phyloP scores from a whole-genome alignment of 2,329 filamentous ascomycete genomes.

The Stemphylium beticola region DNA sequence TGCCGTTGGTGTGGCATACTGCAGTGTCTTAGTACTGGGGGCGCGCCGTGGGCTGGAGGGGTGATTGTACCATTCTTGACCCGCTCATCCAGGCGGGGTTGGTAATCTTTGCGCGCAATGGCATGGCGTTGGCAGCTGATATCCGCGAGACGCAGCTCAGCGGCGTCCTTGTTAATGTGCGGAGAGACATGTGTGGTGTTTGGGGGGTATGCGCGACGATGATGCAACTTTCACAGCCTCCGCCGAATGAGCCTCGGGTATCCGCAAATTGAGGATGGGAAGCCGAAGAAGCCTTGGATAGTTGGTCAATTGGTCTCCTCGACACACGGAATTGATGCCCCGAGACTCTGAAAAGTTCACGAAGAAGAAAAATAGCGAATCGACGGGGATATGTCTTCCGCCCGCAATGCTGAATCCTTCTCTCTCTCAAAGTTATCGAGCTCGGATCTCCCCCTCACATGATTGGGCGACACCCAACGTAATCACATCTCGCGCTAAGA shows the following conservation, averaged over 20 bases:
- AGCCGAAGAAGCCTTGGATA: not conserved
- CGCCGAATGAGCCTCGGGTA: conserved; percentile 49
- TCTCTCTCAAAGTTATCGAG: conserved; percentile 9
- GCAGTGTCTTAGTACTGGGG: conserved; percentile 20
- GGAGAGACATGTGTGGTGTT: conserved; percentile 54
- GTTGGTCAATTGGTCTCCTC: not conserved
- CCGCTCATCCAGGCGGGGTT: conserved; percentile 62
- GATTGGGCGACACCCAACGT: conserved; percentile 22
- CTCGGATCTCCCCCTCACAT: conserved; percentile 29
- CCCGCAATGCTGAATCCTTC: conserved; percentile 9
- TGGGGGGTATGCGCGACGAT: conserved; percentile 17
- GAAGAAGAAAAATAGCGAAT: not conserved
- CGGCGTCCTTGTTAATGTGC: conserved; percentile 49
- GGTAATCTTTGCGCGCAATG: conserved; percentile 77
- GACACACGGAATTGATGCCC: not conserved
- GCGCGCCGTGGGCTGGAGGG: conserved; percentile 2
- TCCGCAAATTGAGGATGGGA: conserved; percentile 20
- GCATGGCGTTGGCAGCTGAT: conserved; percentile 63
- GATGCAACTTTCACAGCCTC: conserved; percentile 40
- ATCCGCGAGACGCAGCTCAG: conserved; percentile 48
- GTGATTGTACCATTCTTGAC: conserved; percentile 57
- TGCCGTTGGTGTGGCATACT: conserved; percentile 46
- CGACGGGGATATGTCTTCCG: conserved; percentile 24
- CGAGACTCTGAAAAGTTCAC: not conserved
- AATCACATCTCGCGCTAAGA: conserved; percentile 38